Evolutionary conservation across 306 rosid species (phyloP).

Genomic region (Ceratonia siliqua): DNA sequence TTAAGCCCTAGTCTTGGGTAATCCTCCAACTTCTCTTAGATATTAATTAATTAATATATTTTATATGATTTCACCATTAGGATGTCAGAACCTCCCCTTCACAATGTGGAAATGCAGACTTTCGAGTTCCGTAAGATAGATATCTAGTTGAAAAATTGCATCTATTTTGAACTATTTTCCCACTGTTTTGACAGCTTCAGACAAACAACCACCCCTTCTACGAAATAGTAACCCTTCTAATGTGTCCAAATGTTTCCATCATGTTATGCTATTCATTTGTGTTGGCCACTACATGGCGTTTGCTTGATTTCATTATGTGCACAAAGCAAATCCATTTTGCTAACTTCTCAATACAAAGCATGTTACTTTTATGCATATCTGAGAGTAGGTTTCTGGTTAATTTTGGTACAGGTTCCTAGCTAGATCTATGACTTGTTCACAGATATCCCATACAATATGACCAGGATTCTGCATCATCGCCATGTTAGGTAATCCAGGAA

Average conservation of each 20-base stretch:
- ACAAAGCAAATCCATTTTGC: neutral
- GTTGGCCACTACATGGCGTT: neutral
- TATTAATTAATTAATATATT: neutral
- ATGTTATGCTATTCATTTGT: neutral
- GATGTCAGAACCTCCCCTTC: conserved; percentile 2
- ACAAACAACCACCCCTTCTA: neutral
- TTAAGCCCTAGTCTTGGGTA: neutral
- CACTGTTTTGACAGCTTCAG: neutral
- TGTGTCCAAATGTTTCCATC: neutral
- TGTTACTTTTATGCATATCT: neutral
- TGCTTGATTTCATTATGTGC: neutral
- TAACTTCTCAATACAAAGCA: conserved; percentile 1
- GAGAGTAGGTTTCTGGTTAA: neutral
- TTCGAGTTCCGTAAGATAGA: neutral
- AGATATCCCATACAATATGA: conserved; percentile 4
- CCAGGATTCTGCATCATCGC: conserved; percentile 32
- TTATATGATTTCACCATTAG: neutral
- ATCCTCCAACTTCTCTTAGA: neutral
- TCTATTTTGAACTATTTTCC: neutral
- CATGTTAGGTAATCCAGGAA: conserved; percentile 34
- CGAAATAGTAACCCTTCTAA: neutral
- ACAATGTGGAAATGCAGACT: conserved; percentile 33
- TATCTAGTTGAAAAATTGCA: conserved; percentile 12
- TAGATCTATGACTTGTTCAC: conserved; percentile 29
- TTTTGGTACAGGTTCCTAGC: neutral